These are phyloP conservation scores for Delphinella strobiligena DNA, from an alignment of 2,329 filamentous ascomycete species.

Conservation along the genomic window DNA sequence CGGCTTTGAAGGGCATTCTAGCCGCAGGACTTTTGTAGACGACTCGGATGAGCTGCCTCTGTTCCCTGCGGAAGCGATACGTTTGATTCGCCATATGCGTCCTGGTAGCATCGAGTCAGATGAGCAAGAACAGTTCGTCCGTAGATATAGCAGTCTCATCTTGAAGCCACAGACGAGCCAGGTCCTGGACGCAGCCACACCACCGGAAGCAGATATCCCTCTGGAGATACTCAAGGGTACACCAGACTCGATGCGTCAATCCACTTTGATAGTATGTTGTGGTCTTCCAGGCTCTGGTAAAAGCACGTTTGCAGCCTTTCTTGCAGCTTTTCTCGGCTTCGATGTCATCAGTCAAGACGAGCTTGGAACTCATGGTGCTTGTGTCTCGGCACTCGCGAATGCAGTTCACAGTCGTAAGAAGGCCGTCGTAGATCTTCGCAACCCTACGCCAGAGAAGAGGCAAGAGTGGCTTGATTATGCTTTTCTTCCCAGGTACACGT, in stretches of 20 bases:
- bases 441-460: conserved; percentile 4
- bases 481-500: not conserved
- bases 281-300: conserved; percentile 10
- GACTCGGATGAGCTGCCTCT: not conserved
- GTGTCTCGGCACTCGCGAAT: conserved; percentile 6
- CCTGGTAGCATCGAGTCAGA: conserved; percentile 10
- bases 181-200: not conserved
- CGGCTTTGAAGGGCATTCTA: not conserved
- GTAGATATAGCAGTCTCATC: conserved; percentile 1
- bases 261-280: conserved; percentile 6
- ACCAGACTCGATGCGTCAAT: not conserved
- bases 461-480: conserved; percentile 7
- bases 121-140: conserved; percentile 7
- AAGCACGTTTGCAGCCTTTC: conserved; percentile 3
- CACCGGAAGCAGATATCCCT: not conserved
- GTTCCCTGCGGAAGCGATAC: conserved; percentile 5
- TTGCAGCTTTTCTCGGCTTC: not conserved
- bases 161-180: not conserved
- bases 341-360: conserved; percentile 8
- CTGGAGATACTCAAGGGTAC: not conserved
- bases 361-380: conserved; percentile 4
- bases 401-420: not conserved
- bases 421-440: conserved; percentile 8
- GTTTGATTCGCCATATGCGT: conserved; percentile 7
- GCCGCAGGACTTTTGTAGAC: not conserved